Base-by-base conservation (phyloP, 2,329 filamentous ascomycete genomes). In the Domatiomyces globalis region DNA sequence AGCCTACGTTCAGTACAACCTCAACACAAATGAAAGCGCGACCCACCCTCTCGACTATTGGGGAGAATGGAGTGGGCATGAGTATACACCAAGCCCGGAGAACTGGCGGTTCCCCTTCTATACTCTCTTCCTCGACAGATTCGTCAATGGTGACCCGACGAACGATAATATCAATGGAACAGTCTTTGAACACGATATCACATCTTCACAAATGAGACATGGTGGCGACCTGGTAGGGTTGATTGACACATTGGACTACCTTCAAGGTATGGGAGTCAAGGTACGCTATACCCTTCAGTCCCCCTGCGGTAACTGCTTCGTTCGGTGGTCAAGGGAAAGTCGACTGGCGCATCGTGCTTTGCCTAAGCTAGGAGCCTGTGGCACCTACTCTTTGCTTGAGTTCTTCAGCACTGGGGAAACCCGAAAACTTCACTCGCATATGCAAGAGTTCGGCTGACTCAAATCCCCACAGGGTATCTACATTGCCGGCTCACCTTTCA, bases 31-130 rank as follows among this genome's bases (percentile, higher is more conserved):
- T 62, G 61, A 73, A 58, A 66, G 69, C 45, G 78, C 80, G n/a
- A 71, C 62, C 7, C 63, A 72, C 48, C 77, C 79, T 1, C 65
- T 76, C 39, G 71, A 83, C 45, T 84, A 83, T 62, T 74, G 67
- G 61, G 74, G 78, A 54, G 65, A 72, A 67, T 75, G 77, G 74
- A 50, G 46, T 5, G 59, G 52, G 54, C 75, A 79, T 61, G 65
- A 61, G 4, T 82, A 77, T 57, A 62, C 66, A 17, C 65, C 69
- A 0, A 82, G 79, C 18, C 80, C 80, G 1, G 62, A 67, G 0
- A 83, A 78, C 58, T 84, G 80, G 80, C 72, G 80, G 22, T 74
- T 83, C 54, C 80, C 80, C 0, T 77, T 82, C 60, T 84, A 84
- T 62, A 80, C 78, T 7, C 66, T 83, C 45, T 81, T 81, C 61